These are phyloP conservation scores for Lithocarpus polystachyus DNA, from an alignment of 306 rosid species.

Conservation along the genomic window DNA sequence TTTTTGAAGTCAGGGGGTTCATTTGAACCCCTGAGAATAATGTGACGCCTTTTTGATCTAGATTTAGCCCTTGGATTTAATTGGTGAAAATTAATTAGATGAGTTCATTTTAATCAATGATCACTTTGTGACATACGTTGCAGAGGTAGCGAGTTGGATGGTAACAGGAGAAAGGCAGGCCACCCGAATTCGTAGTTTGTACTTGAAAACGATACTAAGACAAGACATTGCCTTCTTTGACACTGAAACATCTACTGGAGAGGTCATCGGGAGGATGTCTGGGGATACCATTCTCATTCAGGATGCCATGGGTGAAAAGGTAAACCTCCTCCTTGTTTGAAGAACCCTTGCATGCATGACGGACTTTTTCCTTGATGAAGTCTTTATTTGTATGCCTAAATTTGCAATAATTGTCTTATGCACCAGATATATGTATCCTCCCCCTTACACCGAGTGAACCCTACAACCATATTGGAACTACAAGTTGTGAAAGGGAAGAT, in stretches of 20 bases:
- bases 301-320: conserved; percentile 95
- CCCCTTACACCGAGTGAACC: too few relatives aligned
- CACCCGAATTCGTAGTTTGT: conserved; percentile 64
- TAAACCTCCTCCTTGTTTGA: background rate
- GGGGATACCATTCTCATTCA: conserved; percentile 93
- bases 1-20: too few relatives aligned
- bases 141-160: conserved; percentile 93
- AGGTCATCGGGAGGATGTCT: conserved; percentile 85
- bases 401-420: too few relatives aligned
- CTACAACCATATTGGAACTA: too few relatives aligned
- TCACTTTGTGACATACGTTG: background rate
- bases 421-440: too few relatives aligned
- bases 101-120: background rate
- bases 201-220: conserved; percentile 70
- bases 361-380: background rate
- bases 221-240: conserved; percentile 88
- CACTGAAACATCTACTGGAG: conserved; percentile 78
- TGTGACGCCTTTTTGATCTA: too few relatives aligned
- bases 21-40: too few relatives aligned
- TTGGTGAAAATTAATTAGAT: background rate
- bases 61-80: background rate
- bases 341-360: background rate
- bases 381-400: background rate
- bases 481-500: too few relatives aligned
- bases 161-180: conserved; percentile 95